Percentiles rank a stretch among this genome's conserved stretches.
These are phyloP conservation scores for Lachnum nothofagi DNA, from an alignment of 2,329 filamentous ascomycete species.

Conservation along the genomic window DNA sequence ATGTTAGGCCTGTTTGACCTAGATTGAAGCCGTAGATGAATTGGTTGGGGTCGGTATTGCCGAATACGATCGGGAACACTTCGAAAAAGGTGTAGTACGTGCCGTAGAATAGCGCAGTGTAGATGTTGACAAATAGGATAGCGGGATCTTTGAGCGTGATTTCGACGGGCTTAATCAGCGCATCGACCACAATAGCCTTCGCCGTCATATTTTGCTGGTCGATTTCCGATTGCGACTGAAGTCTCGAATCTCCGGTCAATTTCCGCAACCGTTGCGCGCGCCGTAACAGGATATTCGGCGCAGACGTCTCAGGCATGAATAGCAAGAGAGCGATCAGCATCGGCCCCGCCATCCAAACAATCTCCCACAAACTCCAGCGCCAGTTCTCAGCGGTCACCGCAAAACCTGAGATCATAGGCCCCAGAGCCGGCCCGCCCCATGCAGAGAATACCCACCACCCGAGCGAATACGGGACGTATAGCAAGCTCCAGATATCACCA, in stretches of 20 bases:
- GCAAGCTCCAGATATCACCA: constrained; percentile 49
- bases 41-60: too few relatives aligned
- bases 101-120: constrained; percentile 56
- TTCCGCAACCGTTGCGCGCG: constrained; percentile 58
- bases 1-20: too few relatives aligned
- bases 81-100: constrained; percentile 63
- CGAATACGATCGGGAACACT: constrained; percentile 60
- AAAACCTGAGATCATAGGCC: constrained; percentile 57
- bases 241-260: constrained; percentile 48
- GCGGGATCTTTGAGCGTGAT: constrained; percentile 58
- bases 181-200: constrained; percentile 45
- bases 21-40: constrained; percentile 57
- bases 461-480: constrained; percentile 54
- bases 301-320: constrained; percentile 59
- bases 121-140: constrained; percentile 57
- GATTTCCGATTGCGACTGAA: constrained; percentile 61
- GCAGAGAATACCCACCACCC: constrained; percentile 53
- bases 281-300: constrained; percentile 54
- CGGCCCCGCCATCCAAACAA: constrained; percentile 56
- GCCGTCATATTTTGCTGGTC: constrained; percentile 50
- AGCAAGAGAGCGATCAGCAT: constrained; percentile 57
- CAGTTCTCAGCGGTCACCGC: constrained; percentile 52
- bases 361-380: constrained; percentile 62
- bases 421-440: constrained; percentile 50
- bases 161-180: constrained; percentile 55